Conservation (phyloP, 305 asterid genomes). For the Solanum hybrid region DNA sequence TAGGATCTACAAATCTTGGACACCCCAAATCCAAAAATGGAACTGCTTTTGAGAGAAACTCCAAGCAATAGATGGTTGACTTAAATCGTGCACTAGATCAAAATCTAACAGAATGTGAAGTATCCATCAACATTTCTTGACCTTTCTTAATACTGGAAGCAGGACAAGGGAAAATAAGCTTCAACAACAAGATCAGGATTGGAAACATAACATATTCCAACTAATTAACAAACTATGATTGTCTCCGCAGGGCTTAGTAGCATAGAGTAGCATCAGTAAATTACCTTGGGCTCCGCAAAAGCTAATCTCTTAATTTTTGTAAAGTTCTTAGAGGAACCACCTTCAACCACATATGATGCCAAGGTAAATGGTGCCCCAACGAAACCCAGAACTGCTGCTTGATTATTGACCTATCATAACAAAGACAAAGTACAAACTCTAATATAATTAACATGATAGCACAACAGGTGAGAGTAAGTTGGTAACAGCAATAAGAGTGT, state of each 20-base stretch:
- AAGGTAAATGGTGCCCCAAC: constrained; percentile 99
- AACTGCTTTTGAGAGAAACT: neutral
- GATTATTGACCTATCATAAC: constrained; percentile 58
- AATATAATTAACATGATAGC: neutral
- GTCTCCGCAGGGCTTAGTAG: neutral
- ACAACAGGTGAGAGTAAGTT: neutral
- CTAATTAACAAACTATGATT: neutral
- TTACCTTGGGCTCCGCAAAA: constrained; percentile 90
- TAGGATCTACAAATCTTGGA: neutral
- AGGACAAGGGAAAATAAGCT: neutral
- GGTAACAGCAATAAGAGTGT: neutral
- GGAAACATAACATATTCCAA: neutral
- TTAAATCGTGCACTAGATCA: neutral
- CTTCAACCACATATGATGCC: constrained; percentile 93
- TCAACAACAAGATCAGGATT: neutral
- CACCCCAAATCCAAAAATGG: neutral
- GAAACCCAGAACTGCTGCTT: constrained; percentile 92
- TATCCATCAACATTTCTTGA: neutral
- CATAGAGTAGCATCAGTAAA: neutral
- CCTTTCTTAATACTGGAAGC: neutral
- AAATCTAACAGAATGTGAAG: neutral
- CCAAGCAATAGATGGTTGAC: neutral
- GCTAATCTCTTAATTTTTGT: constrained; percentile 84
- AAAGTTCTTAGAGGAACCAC: constrained; percentile 95
- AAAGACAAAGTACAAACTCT: neutral